These are phyloP conservation scores for Citrus trifoliata DNA, from an alignment of 345 rosid genomes.

Conservation along the genomic window DNA sequence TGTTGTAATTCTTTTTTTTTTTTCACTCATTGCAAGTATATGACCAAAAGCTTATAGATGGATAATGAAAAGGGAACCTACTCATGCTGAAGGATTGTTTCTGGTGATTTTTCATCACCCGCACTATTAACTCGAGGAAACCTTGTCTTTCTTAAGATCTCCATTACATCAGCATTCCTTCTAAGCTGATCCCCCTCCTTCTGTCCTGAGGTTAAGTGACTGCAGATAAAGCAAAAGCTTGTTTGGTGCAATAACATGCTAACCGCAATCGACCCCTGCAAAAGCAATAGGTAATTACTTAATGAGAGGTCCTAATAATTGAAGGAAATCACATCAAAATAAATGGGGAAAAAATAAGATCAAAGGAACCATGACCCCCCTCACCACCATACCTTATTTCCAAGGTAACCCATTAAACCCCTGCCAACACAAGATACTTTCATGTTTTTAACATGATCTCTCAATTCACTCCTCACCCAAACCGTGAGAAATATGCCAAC, in stretches of 20 bases:
- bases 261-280: conserved; percentile 92
- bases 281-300: conserved; percentile 16
- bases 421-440: conserved; percentile 97
- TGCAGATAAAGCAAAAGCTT: conserved; percentile 92
- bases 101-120: conserved; percentile 73
- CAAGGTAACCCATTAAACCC: conserved; percentile 98
- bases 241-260: conserved; percentile 95
- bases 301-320: conserved; percentile 3
- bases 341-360: conserved; percentile 10
- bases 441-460: conserved; percentile 86
- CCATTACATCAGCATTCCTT: conserved; percentile 94
- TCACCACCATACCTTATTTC: conserved; percentile 74
- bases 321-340: neutral
- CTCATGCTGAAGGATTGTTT: conserved; percentile 95
- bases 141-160: conserved; percentile 90
- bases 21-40: neutral
- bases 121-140: conserved; percentile 70
- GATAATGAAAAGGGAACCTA: conserved; percentile 37
- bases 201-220: conserved; percentile 94
- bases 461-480: conserved; percentile 89
- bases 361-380: neutral
- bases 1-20: neutral
- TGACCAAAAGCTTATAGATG: neutral
- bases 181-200: conserved; percentile 93
- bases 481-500: conserved; percentile 93